Conservation (phyloP, 768 basidiomycete genomes). For the Rubroboletus satanas region DNA sequence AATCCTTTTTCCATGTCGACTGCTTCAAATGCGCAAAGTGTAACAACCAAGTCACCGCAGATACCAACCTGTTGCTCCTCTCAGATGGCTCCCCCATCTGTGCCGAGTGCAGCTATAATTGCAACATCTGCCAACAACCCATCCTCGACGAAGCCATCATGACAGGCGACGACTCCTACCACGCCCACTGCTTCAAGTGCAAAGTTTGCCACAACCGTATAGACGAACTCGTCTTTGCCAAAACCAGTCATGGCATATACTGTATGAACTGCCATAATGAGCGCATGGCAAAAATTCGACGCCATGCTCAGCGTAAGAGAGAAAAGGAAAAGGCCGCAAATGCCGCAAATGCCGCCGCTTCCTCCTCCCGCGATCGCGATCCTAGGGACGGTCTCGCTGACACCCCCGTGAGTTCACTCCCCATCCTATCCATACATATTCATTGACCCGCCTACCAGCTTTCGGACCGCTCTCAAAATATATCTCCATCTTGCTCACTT, state of each 20-base stretch:
- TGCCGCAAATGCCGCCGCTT: conserved; percentile 21
- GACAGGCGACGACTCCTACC: conserved; percentile 98
- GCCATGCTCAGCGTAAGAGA: conserved; percentile 86
- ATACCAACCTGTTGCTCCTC: conserved; percentile 93
- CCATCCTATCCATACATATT: neutral
- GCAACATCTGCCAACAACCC: conserved; percentile 89
- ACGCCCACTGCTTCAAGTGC: conserved; percentile 98
- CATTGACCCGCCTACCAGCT: conserved; percentile 7
- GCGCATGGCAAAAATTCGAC: conserved; percentile 87
- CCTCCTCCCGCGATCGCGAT: conserved; percentile 25
- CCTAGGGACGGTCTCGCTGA: conserved; percentile 33
- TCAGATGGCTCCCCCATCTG: conserved; percentile 98
- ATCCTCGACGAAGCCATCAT: conserved; percentile 99
- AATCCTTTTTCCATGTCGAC: conserved; percentile 92
- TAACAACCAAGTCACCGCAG: conserved; percentile 85
- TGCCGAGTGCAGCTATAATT: conserved; percentile 89
- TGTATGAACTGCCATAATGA: conserved; percentile 99
- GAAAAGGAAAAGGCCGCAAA: conserved; percentile 50
- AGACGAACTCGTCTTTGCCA: conserved; percentile 97
- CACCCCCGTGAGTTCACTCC: conserved; percentile 37
- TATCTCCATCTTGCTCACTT: conserved; percentile 13
- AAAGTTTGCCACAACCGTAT: conserved; percentile 91
- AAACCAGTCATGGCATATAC: conserved; percentile 97
- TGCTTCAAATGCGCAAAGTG: conserved; percentile 99
- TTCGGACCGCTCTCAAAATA: conserved; percentile 2